Conservation (phyloP, 805 yeast species). For the Metschnikowia colocasiae region DNA sequence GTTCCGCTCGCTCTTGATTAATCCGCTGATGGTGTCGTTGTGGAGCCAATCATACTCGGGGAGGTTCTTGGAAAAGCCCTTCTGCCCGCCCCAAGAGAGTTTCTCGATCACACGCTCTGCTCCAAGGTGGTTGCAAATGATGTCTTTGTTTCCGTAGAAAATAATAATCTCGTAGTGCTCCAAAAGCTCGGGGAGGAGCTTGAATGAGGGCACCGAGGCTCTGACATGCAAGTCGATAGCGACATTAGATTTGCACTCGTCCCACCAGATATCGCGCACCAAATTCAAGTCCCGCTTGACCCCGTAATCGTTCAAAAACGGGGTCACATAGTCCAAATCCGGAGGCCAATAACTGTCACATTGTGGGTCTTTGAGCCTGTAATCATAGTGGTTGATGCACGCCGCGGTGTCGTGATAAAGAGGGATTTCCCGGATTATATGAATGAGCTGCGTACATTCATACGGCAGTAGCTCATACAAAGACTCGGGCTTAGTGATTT, state of each 20-base stretch:
- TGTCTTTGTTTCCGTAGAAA: conserved; percentile 84
- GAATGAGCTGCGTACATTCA: too few species aligned
- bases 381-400: conserved; percentile 85
- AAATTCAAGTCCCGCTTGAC: conserved; percentile 53
- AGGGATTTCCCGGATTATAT: too few species aligned
- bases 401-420: conserved; percentile 40
- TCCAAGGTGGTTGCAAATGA: conserved; percentile 82
- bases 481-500: conserved; percentile 18
- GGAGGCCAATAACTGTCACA: conserved; percentile 96
- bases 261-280: conserved; percentile 52
- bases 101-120: conserved; percentile 61
- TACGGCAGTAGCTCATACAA: conserved; percentile 8
- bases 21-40: conserved; percentile 37
- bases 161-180: conserved; percentile 59
- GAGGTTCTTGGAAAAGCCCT: conserved; percentile 46
- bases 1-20: conserved; percentile 53
- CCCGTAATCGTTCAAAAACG: conserved; percentile 45
- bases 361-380: conserved; percentile 60
- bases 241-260: conserved; percentile 71
- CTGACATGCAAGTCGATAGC: conserved; percentile 47
- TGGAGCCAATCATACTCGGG: conserved; percentile 41
- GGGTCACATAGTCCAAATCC: conserved; percentile 45
- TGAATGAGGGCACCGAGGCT: conserved; percentile 56
- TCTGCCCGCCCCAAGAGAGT: conserved; percentile 54
- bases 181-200: conserved; percentile 63